Evolutionary conservation across 2,329 filamentous ascomycete genomes (phyloP).

Genomic region (Ophiostoma novo-ulmi): DNA sequence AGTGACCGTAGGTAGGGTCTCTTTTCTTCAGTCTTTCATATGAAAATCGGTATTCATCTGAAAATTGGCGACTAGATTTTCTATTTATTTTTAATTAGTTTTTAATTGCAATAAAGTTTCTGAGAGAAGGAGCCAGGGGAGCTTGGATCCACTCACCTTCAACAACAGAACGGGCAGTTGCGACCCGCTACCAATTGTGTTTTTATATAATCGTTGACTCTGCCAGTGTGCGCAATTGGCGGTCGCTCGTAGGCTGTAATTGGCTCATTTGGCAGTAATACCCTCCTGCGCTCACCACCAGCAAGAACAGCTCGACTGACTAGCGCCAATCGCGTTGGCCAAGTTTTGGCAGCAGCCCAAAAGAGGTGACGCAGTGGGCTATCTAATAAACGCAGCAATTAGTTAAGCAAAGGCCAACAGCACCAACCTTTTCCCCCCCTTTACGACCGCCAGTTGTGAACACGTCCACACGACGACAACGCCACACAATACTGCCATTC

Average conservation of each 20-base stretch:
- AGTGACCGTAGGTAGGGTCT: background rate
- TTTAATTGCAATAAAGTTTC: background rate
- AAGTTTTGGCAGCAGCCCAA: slow-evolving; percentile 1
- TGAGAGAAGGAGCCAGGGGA: background rate
- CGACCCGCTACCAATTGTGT: background rate
- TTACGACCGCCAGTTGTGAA: slow-evolving; percentile 6
- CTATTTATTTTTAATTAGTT: slow-evolving; percentile 9
- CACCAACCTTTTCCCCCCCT: slow-evolving; percentile 12
- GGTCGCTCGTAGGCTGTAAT: slow-evolving; percentile 2
- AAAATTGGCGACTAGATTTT: background rate
- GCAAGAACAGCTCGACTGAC: background rate
- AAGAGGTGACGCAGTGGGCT: slow-evolving; percentile 8
- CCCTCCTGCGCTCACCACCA: background rate
- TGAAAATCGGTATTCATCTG: background rate
- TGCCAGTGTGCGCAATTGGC: background rate
- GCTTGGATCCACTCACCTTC: background rate
- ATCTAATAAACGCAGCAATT: background rate
- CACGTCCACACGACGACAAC: slow-evolving; percentile 7
- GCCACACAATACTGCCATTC: background rate
- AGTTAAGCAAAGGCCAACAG: background rate
- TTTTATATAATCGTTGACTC: background rate
- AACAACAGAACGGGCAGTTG: background rate
- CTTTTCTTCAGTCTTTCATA: background rate
- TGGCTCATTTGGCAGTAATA: background rate
- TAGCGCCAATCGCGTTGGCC: slow-evolving; percentile 7